Evolutionary conservation across 495 filamentous ascomycete genomes (phyloP).

Genomic region (Aspergillus bridgeri): DNA sequence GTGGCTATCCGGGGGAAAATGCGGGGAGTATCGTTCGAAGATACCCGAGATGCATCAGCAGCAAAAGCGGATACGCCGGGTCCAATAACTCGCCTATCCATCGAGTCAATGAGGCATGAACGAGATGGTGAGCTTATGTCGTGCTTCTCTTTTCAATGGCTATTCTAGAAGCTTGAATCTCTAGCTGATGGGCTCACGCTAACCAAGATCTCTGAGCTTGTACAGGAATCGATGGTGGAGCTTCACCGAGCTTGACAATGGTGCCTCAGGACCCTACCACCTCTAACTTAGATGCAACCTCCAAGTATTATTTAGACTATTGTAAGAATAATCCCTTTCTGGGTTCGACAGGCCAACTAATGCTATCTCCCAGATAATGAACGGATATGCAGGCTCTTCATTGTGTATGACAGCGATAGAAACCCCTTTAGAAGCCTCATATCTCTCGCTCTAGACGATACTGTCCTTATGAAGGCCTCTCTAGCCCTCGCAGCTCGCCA

Average conservation of each 20-base stretch:
- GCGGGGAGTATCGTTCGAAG: conserved; percentile 24
- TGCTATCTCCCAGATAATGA: conserved; percentile 33
- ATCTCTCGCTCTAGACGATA: conserved; percentile 39
- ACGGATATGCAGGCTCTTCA: conserved; percentile 49
- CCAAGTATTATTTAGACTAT: conserved; percentile 42
- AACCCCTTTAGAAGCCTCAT: conserved; percentile 53
- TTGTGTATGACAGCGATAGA: conserved; percentile 47
- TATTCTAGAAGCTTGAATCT: too few relatives aligned
- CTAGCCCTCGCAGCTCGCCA: conserved; percentile 53
- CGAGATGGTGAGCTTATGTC: too few relatives aligned
- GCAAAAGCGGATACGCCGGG: not conserved
- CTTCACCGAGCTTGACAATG: conserved; percentile 1
- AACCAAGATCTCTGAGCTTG: too few relatives aligned
- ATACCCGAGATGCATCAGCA: not conserved
- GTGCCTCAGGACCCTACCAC: conserved; percentile 19
- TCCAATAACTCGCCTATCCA: too few relatives aligned
- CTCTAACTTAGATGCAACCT: conserved; percentile 21
- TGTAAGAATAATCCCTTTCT: conserved; percentile 23
- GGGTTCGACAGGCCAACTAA: not conserved
- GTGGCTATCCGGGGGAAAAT: conserved; percentile 41
- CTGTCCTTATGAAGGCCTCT: conserved; percentile 45
- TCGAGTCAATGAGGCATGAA: too few relatives aligned
- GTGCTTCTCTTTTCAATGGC: too few relatives aligned
- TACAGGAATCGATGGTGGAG: not conserved
- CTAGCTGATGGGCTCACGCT: too few relatives aligned